These are phyloP conservation scores for Aegle marmelos DNA, from an alignment of 345 rosid genomes.

Conservation along the genomic window DNA sequence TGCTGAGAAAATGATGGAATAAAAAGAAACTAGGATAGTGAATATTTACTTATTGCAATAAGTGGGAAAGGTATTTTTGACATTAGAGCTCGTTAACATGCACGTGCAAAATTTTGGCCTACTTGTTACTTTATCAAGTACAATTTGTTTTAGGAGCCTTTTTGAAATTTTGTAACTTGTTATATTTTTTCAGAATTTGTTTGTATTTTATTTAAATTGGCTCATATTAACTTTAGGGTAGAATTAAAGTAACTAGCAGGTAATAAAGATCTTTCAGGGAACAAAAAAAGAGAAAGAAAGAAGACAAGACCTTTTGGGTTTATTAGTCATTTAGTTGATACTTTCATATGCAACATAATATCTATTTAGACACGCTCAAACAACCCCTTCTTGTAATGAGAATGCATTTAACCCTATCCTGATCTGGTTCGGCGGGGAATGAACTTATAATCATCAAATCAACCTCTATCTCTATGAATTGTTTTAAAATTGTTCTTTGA, in stretches of 20 bases:
- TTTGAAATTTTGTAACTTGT: not conserved
- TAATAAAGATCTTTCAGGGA: not conserved
- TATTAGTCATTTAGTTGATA: not conserved
- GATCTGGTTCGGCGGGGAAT: no score
- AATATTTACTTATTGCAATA: not conserved
- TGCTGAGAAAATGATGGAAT: slow-evolving; percentile 2
- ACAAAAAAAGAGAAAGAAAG: no score
- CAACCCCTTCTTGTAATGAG: no score
- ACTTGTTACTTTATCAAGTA: not conserved
- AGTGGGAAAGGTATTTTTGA: not conserved
- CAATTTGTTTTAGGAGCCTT: not conserved
- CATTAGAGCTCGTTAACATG: not conserved
- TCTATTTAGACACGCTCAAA: no score
- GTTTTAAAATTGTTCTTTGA: not conserved
- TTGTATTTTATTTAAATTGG: not conserved
- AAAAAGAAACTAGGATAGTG: not conserved
- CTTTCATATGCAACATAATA: no score
- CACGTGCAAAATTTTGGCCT: not conserved
- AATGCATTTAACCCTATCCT: no score
- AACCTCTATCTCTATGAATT: not conserved
- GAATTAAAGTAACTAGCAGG: not conserved
- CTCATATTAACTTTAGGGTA: not conserved
- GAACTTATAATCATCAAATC: no score
- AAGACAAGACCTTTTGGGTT: not conserved
- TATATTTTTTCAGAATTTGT: not conserved